Conservation (phyloP, 148 eudicot genomes). For the Vaccinium darrowii region DNA sequence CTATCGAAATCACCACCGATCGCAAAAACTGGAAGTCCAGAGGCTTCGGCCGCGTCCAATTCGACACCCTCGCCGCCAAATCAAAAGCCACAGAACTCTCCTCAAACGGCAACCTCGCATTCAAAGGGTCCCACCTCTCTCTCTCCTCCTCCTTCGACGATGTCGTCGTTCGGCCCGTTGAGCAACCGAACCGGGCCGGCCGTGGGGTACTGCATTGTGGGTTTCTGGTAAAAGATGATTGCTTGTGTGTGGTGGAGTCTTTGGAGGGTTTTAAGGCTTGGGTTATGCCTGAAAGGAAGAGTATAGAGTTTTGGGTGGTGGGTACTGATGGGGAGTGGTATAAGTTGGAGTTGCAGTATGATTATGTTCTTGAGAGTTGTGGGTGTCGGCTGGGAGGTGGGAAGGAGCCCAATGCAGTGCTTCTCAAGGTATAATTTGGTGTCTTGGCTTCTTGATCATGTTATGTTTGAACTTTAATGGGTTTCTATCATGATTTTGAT, state of each 20-base stretch:
- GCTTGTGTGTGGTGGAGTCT: conserved; percentile 59
- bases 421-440: conserved; percentile 54
- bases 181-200: conserved; percentile 39
- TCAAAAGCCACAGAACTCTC: conserved; percentile 38
- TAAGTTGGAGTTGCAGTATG: conserved; percentile 72
- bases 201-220: conserved; percentile 60
- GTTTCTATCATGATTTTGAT: neutral
- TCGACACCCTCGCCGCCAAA: conserved; percentile 64
- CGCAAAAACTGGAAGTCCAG: conserved; percentile 76
- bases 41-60: conserved; percentile 77
- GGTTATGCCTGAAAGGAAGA: conserved; percentile 69
- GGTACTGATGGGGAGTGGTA: conserved; percentile 31
- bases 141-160: conserved; percentile 55
- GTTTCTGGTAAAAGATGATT: conserved; percentile 41
- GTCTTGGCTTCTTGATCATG: neutral
- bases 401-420: conserved; percentile 56
- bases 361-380: conserved; percentile 61
- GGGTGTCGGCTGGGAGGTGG: conserved; percentile 44
- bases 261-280: conserved; percentile 57
- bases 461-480: neutral
- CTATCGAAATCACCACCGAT: conserved; percentile 71
- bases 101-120: conserved; percentile 35
- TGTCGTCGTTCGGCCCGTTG: conserved; percentile 56
- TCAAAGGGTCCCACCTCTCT: conserved; percentile 48
- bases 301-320: conserved; percentile 52